phyloP scores from a whole-genome alignment of 2,329 filamentous ascomycete species.

The Fusarium fracticaudum region DNA sequence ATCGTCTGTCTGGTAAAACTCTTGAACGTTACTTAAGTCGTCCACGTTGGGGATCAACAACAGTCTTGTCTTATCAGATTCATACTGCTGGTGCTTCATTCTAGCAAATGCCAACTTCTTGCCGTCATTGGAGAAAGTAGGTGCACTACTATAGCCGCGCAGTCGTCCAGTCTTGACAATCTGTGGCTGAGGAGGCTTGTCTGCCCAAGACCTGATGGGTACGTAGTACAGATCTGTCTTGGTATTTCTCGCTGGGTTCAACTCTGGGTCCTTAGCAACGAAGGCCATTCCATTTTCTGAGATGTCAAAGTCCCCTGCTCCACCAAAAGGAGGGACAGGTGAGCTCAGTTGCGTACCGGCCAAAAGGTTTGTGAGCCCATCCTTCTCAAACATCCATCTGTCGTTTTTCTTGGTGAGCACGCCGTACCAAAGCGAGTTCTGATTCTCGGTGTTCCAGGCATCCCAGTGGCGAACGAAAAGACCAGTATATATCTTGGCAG shows the following conservation, averaged over 20 bases:
- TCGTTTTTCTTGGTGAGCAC: constrained; percentile 60
- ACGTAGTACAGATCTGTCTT: constrained; percentile 84
- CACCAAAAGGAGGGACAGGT: constrained; percentile 82
- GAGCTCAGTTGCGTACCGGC: constrained; percentile 67
- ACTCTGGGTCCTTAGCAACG: constrained; percentile 76
- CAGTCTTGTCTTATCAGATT: constrained; percentile 76
- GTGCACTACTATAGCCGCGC: constrained; percentile 71
- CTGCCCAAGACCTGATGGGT: constrained; percentile 68
- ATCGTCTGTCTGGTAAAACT: constrained; percentile 70
- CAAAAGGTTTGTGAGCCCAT: constrained; percentile 70
- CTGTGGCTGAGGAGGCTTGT: constrained; percentile 61
- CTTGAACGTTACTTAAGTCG: constrained; percentile 66
- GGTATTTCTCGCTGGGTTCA: constrained; percentile 78
- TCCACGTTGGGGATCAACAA: constrained; percentile 70
- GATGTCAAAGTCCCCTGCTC: constrained; percentile 82
- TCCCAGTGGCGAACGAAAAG: constrained; percentile 89
- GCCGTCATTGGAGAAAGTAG: constrained; percentile 79
- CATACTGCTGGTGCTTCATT: constrained; percentile 81
- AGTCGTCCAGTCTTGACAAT: constrained; percentile 64
- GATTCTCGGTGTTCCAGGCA: constrained; percentile 74
- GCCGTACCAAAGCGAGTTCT: constrained; percentile 78
- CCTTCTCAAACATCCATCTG: constrained; percentile 54
- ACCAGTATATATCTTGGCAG: constrained; percentile 76
- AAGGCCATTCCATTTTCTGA: constrained; percentile 73
- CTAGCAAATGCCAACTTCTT: constrained; percentile 78